A percentile compares a stretch with the other conserved stretches of the same genome.
These are phyloP conservation scores for Stagonosporopsis chrysanthemi DNA, from an alignment of 2,329 filamentous ascomycete genomes.

Conservation along the genomic window DNA sequence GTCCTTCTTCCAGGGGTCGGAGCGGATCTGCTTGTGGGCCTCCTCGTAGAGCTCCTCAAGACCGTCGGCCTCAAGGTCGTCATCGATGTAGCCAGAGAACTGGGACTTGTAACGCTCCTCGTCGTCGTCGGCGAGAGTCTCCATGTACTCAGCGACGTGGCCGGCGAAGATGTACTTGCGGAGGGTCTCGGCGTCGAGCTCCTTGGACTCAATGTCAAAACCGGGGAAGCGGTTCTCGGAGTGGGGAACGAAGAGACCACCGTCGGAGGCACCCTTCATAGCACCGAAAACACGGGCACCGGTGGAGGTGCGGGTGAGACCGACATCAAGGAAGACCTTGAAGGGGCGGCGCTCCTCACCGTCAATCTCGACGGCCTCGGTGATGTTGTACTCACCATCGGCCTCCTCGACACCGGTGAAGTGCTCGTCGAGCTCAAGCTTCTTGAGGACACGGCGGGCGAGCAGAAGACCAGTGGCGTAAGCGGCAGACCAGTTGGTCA, in stretches of 20 bases:
- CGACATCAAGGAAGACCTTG: constrained; percentile 99
- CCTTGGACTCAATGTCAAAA: constrained; percentile 96
- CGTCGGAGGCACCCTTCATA: constrained; percentile 99
- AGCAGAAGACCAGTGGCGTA: constrained; percentile 97
- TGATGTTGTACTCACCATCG: constrained; percentile 94
- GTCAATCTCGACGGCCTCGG: constrained; percentile 92
- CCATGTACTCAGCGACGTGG: constrained; percentile 99
- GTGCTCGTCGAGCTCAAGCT: constrained; percentile 92
- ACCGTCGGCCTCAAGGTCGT: constrained; percentile 94
- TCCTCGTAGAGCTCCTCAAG: constrained; percentile 96
- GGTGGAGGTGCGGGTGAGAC: constrained; percentile 95
- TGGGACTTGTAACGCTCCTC: constrained; percentile 99
- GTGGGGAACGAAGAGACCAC: constrained; percentile 96
- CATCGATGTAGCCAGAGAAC: constrained; percentile 97
- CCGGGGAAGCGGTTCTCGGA: constrained; percentile 99
- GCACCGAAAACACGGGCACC: constrained; percentile 99
- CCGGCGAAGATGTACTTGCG: constrained; percentile 99
- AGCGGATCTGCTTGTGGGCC: constrained; percentile 95
- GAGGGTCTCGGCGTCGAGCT: constrained; percentile 95
- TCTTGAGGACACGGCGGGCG: constrained; percentile 94
- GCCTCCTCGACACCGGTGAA: constrained; percentile 97
- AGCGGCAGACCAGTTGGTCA: constrained; percentile 99
- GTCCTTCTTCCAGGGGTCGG: constrained; percentile 96
- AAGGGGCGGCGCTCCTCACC: constrained; percentile 92
- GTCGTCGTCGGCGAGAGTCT: constrained; percentile 98